Evolutionary conservation across 2,329 filamentous ascomycete genomes (phyloP), one percentile per base, ranked within the genome.

Genomic region (Diaporthe vaccinii): DNA sequence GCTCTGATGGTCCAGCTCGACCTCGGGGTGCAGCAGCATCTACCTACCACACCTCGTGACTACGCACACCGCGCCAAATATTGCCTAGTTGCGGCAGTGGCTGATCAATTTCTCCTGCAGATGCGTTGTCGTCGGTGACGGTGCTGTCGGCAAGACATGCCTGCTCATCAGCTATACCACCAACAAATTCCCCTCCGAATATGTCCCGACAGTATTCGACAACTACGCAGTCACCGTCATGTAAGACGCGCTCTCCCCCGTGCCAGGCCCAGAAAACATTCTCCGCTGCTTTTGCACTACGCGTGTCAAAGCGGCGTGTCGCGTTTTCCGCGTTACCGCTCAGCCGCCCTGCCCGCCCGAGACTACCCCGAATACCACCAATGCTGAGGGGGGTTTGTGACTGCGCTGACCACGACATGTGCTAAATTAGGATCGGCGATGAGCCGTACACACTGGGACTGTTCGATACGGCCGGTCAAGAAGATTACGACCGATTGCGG

Each of bases 191-290:
- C 97, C 97, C 49, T 98, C 96, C 82, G 97, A 99, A 96, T 99
- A 99, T 86, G 97, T 99, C 75, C 97, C 97, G 71, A 99, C 97
- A 41, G 97, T 99, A 78, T 99, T 99, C 86, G 97, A 99, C 86
- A 99, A 99, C 88, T 99, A 99, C 91, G 97, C 97, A 75, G 97
- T 99, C 84, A 99, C 97, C 79, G 97, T 99, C 80, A 99, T 99
- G 97, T 98, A 90, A 93, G 95, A 93, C 74, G 76, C 80, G 51
- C 74, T 68, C 59, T 74, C 59, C 28, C 65, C 62, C 39, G 34
- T 15, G 49, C 72, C 68, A 72, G n/a, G 59, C 51, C 55, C 28
- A 9, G 12, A 62, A 31, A 53, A 20, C 25, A 51, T 39, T 76
- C 79, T 69, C 79, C 76, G 58, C 72, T 55, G 59, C 74, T 68